These are phyloP conservation scores for Senecio squalidus DNA, from an alignment of 140 eudicot species.

Conservation along the genomic window DNA sequence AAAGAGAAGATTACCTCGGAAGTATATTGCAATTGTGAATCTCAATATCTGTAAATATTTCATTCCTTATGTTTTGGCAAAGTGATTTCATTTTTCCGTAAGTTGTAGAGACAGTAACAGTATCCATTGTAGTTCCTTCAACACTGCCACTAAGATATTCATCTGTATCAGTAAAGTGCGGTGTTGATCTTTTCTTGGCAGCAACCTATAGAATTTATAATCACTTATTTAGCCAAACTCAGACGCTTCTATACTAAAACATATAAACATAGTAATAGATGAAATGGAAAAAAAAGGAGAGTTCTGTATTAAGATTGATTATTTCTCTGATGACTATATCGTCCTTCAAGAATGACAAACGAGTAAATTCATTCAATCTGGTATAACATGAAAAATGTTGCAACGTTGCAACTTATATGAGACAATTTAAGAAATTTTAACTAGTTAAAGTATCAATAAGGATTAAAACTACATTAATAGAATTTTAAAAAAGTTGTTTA, in stretches of 20 bases:
- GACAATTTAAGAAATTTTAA: too few species aligned
- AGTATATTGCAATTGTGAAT: constrained; percentile 76
- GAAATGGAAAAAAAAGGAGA: not conserved
- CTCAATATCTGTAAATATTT: constrained; percentile 69
- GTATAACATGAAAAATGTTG: too few species aligned
- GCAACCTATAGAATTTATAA: constrained; percentile 57
- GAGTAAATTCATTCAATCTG: too few species aligned
- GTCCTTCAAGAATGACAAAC: too few species aligned
- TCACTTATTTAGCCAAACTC: not conserved
- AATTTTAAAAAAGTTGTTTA: too few species aligned
- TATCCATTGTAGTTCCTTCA: constrained; percentile 59
- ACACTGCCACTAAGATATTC: constrained; percentile 62
- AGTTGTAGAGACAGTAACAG: constrained; percentile 54
- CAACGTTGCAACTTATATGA: too few species aligned
- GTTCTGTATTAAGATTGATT: too few species aligned
- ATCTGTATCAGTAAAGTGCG: constrained; percentile 74
- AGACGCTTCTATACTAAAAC: not conserved
- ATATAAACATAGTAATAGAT: not conserved
- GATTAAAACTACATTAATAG: too few species aligned
- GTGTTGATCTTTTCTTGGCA: constrained; percentile 76
- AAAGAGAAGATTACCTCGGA: constrained; percentile 46
- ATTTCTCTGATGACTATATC: too few species aligned
- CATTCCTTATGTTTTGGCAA: constrained; percentile 63
- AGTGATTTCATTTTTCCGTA: constrained; percentile 74
- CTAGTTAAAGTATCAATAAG: too few species aligned